Evolutionary conservation across 2,329 filamentous ascomycete genomes (phyloP).

Genomic region (Aspergillaceae sp.): DNA sequence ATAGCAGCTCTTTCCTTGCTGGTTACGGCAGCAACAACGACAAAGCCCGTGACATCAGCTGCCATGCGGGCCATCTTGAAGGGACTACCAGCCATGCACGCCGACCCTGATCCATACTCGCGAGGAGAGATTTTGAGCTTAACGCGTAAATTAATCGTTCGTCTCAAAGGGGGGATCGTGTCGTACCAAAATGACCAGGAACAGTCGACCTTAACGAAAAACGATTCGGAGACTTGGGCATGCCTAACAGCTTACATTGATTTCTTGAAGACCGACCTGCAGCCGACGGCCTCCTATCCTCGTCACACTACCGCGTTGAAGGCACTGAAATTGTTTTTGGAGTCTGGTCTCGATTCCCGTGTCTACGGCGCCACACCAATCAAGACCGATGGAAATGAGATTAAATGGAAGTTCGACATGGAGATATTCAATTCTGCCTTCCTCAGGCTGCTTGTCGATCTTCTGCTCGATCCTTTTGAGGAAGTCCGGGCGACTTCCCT

Average conservation of each 20-base stretch:
- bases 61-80: slow-evolving; percentile 55
- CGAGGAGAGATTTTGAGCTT: slow-evolving; percentile 71
- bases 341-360: slow-evolving; percentile 55
- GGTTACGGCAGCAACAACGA: slow-evolving; percentile 64
- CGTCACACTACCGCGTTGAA: slow-evolving; percentile 75
- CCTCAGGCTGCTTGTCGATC: slow-evolving; percentile 58
- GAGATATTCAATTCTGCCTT: slow-evolving; percentile 34
- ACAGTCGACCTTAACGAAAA: slow-evolving; percentile 30
- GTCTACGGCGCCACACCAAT: slow-evolving; percentile 31
- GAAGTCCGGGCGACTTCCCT: slow-evolving; percentile 62
- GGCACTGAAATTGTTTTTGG: slow-evolving; percentile 58
- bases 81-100: slow-evolving; percentile 63
- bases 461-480: slow-evolving; percentile 84
- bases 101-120: slow-evolving; percentile 78
- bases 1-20: slow-evolving; percentile 75
- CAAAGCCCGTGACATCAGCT: slow-evolving; percentile 58
- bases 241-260: slow-evolving; percentile 68
- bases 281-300: slow-evolving; percentile 79
- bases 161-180: slow-evolving; percentile 58
- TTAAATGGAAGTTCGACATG: slow-evolving; percentile 43
- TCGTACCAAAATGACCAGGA: slow-evolving; percentile 13
- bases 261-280: slow-evolving; percentile 66
- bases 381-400: slow-evolving; percentile 42
- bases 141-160: slow-evolving; percentile 66
- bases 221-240: slow-evolving; percentile 40